phyloP scores from a whole-genome alignment of 331 rosid genomes.

The Malus hybrid region DNA sequence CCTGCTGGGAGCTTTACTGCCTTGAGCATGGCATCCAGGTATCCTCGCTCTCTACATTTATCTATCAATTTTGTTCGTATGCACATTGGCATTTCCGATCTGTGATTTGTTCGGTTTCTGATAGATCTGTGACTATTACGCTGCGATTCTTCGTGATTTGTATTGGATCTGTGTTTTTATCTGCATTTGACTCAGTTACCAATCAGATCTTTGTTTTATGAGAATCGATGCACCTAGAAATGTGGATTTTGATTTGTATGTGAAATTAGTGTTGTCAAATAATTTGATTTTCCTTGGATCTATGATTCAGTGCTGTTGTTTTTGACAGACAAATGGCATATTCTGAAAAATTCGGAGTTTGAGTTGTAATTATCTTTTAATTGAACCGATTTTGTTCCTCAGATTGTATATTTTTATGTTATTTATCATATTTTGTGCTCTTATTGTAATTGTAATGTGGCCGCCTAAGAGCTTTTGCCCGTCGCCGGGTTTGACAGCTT shows the following conservation, averaged over 20 bases:
- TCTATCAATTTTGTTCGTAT: background rate
- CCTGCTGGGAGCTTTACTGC: constrained; percentile 98
- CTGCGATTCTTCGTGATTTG: background rate
- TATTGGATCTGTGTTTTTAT: background rate
- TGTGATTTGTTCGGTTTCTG: background rate
- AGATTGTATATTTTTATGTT: too few relatives aligned
- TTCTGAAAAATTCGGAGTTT: background rate
- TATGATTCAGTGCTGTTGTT: background rate
- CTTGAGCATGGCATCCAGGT: constrained; percentile 94
- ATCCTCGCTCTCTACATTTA: background rate
- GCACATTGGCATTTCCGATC: background rate
- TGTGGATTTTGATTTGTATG: background rate
- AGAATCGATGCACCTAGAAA: background rate
- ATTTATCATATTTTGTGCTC: background rate
- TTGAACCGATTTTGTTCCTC: background rate
- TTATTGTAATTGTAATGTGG: background rate
- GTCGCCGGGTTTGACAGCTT: too few relatives aligned
- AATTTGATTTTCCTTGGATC: background rate
- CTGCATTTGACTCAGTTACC: background rate
- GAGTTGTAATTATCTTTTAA: background rate
- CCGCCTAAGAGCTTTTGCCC: too few relatives aligned
- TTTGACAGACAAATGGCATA: background rate
- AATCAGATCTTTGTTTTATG: background rate
- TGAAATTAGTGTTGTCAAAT: background rate
- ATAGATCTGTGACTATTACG: background rate